Evolutionary conservation across 139 green algal species (phyloP), one percentile per base, ranked within the genome.

Genomic region (Chlorella sp.): DNA sequence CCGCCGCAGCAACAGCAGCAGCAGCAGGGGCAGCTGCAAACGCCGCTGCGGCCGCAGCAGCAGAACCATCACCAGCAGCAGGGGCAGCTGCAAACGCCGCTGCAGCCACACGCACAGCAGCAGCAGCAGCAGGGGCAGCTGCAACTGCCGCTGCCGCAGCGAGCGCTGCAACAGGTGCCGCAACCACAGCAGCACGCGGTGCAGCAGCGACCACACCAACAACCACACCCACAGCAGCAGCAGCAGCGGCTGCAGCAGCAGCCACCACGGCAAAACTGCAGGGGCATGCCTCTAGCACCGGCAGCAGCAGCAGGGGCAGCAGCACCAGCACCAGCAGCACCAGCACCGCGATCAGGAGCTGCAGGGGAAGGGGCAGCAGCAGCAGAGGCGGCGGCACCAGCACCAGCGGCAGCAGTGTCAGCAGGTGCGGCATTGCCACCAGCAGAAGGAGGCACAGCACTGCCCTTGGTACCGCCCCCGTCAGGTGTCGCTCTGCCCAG

Each of bases 391-490:
- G 35, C 32, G 70, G 35, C 35, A 73, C 23, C 27, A 73, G 66
- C 35, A 72, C 14, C 73, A 83, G 35, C 77, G 42, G 27, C 74
- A 77, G 72, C 68, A 75, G 73, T 31, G 29, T 34, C 3, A 49
- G 72, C 20, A 61, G 64, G 55, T n/a, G 1, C 74, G 33, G 69
- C 33, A 70, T 55, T 55, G 10, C 42, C 42, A 55, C 42, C 42
- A 10, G 42, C 42, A 55, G 42, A 10, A 55, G 42, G 42, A 55
- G 24, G 55, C 55, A 6, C 55, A 27, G 22, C 55, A 64, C 22
- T 64, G 55, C n/a, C n/a, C n/a, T n/a, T n/a, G n/a, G n/a, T n/a
- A n/a, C n/a, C n/a, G n/a, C n/a, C n/a, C n/a, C 55, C 20, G 55
- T 30, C 55, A n/a, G 20, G 55, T 20, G 22, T 20, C 61, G 36